A percentile compares a stretch with the other conserved stretches of the same genome.
Evolutionary conservation across 441 rosid species (phyloP).

Genomic region (Populus hybrid): DNA sequence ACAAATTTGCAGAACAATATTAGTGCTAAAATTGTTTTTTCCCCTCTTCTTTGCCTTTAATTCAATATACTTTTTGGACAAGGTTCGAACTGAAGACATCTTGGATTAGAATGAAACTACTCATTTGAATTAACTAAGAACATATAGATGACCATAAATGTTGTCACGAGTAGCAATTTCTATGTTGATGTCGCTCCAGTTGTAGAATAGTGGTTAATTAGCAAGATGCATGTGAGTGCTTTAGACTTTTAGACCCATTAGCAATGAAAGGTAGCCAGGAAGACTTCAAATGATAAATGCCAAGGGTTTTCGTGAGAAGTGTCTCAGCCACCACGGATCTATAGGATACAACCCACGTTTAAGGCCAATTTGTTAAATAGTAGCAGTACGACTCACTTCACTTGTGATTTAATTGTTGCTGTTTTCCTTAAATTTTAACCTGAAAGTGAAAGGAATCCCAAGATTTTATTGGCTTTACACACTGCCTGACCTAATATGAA

Average conservation of each 20-base stretch:
- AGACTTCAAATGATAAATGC: too few species aligned
- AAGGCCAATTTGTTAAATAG: neutral
- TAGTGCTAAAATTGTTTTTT: neutral
- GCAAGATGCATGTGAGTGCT: conserved; percentile 8
- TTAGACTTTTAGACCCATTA: neutral
- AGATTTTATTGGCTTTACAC: too few species aligned
- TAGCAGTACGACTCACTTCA: neutral
- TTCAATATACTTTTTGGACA: neutral
- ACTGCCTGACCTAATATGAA: too few species aligned
- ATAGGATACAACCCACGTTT: neutral
- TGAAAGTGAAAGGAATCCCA: too few species aligned
- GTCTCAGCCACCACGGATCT: neutral
- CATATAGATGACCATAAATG: neutral
- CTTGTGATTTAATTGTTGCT: neutral
- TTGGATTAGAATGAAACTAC: neutral
- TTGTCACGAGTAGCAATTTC: neutral
- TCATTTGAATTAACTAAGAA: neutral
- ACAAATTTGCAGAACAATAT: neutral
- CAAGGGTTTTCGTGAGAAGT: neutral
- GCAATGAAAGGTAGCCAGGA: neutral
- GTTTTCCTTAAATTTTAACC: neutral
- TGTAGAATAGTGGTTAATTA: too few species aligned
- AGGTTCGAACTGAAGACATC: neutral
- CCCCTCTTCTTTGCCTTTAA: neutral
- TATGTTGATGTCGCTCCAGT: neutral